Conservation (phyloP, 2,329 filamentous ascomycete species). For the Grosmannia serpens region DNA sequence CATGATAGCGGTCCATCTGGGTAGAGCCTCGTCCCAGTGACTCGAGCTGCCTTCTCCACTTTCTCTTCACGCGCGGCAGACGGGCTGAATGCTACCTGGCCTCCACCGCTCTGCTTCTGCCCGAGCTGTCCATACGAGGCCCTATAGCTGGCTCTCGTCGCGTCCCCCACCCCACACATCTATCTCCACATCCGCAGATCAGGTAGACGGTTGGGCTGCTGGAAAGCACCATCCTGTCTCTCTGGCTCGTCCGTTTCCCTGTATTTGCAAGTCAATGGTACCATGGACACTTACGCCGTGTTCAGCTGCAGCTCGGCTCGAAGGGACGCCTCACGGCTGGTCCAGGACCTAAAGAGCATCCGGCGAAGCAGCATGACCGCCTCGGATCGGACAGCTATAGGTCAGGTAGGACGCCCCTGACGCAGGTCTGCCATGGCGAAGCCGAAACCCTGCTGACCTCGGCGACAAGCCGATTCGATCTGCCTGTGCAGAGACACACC, state of each 20-base stretch:
- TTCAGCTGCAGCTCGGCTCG: slow-evolving; percentile 32
- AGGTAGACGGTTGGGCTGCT: background rate
- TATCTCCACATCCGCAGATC: background rate
- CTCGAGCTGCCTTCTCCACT: background rate
- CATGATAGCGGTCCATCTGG: too few relatives aligned
- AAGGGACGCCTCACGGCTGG: slow-evolving; percentile 34
- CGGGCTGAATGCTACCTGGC: too few relatives aligned
- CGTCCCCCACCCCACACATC: background rate
- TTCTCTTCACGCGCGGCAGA: background rate
- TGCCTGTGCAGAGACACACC: background rate
- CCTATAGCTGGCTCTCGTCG: background rate
- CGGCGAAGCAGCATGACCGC: slow-evolving; percentile 15
- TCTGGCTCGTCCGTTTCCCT: background rate
- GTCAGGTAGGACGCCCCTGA: background rate
- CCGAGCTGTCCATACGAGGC: background rate
- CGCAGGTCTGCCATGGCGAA: slow-evolving; percentile 4
- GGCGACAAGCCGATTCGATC: background rate
- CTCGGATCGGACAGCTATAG: background rate
- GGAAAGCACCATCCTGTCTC: background rate
- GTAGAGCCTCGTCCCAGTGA: too few relatives aligned
- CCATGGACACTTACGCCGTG: slow-evolving; percentile 42
- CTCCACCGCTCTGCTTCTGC: background rate
- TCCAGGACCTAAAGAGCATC: slow-evolving; percentile 35
- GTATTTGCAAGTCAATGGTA: background rate
- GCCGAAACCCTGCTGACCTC: background rate